Evolutionary conservation across 2,329 filamentous ascomycete genomes (phyloP).

Genomic region (Diplodia corticola): DNA sequence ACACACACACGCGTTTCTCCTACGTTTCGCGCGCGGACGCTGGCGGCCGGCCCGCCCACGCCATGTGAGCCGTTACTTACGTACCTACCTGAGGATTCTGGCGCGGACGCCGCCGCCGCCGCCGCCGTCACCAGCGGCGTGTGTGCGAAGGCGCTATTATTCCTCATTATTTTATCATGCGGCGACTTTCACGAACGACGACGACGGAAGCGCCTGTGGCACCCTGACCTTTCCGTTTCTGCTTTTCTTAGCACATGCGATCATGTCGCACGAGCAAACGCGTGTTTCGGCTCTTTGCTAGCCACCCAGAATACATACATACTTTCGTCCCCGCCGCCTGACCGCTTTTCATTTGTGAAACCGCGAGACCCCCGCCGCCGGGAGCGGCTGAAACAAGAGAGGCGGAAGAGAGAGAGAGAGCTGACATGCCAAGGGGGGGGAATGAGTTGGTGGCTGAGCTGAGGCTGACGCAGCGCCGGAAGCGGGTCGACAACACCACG

Average conservation of each 20-base stretch:
- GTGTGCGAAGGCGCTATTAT: neutral
- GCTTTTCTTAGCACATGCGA: neutral
- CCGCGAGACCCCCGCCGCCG: neutral
- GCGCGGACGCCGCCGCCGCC: no score
- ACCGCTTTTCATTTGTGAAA: neutral
- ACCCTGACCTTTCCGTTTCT: neutral
- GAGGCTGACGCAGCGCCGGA: neutral
- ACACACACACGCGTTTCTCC: constrained; percentile 8
- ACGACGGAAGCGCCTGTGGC: neutral
- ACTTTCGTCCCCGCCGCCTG: neutral
- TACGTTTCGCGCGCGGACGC: neutral
- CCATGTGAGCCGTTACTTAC: neutral
- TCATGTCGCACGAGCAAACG: neutral
- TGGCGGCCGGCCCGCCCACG: neutral
- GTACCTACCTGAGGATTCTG: neutral
- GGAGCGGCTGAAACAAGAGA: neutral
- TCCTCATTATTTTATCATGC: neutral
- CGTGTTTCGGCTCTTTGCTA: neutral
- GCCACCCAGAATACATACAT: neutral
- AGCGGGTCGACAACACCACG: no score
- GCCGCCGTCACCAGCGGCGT: neutral
- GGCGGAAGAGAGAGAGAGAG: neutral
- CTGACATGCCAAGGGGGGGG: constrained; percentile 2
- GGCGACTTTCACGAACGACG: neutral
- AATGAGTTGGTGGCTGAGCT: neutral